phyloP scores from a whole-genome alignment of 257 asterid species.

The Voacanga thouarsii region DNA sequence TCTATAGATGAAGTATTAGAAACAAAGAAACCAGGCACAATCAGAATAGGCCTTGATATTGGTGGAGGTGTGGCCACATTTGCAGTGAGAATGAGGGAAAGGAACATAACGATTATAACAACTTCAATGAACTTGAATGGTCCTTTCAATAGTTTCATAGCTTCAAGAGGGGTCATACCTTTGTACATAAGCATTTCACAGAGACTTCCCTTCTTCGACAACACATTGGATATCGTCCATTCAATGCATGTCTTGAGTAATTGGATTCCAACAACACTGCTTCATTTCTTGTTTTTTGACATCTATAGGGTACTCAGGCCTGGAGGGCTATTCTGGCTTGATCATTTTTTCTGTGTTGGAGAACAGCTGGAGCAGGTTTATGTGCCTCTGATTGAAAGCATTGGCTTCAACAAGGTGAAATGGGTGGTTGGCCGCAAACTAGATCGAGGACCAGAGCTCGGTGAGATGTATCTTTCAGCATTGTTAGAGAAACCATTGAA shows the following conservation, averaged over 20 bases:
- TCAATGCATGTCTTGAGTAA: constrained; percentile 71
- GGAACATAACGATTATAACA: constrained; percentile 54
- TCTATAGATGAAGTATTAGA: constrained; percentile 60
- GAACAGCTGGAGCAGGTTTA: constrained; percentile 48
- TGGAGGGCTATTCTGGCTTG: constrained; percentile 72
- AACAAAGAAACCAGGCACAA: constrained; percentile 39
- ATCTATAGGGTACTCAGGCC: constrained; percentile 66
- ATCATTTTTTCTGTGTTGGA: constrained; percentile 62
- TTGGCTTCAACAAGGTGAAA: constrained; percentile 53
- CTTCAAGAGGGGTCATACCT: constrained; percentile 68
- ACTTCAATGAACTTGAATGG: constrained; percentile 65
- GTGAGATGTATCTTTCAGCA: constrained; percentile 69
- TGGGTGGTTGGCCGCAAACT: constrained; percentile 59
- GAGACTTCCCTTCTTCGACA: constrained; percentile 70
- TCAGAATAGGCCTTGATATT: constrained; percentile 66
- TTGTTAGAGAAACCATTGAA: constrained; percentile 60
- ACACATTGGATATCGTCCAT: constrained; percentile 60
- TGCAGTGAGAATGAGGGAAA: constrained; percentile 69
- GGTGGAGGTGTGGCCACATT: constrained; percentile 82
- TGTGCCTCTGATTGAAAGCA: constrained; percentile 57
- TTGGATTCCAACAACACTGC: constrained; percentile 60
- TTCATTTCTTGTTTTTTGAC: constrained; percentile 62
- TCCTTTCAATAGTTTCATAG: constrained; percentile 65
- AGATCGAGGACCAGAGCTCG: constrained; percentile 52
- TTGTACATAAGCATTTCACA: constrained; percentile 65